These are phyloP conservation scores for Zea mays DNA, from an alignment of 176 grass and related monocot genomes.

Conservation along the genomic window Zm-B73-REFERENCE-NAM-5.0 NC_050105.1:103873001-103873500, in stretches of 20 bases:
- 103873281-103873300: not conserved
- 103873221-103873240: not conserved
- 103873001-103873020: not conserved
- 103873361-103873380: not conserved
- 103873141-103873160: not conserved
- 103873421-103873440: not conserved
- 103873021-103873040: not conserved
- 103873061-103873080: not conserved
- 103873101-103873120: not conserved
- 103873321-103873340: not conserved
- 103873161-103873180: not conserved
- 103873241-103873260: too few species aligned
- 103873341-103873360: not conserved
- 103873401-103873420: not conserved
- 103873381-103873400: not conserved
- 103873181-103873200: not conserved
- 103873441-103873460: not conserved
- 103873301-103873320: not conserved
- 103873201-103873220: not conserved
- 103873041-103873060: not conserved
- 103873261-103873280: not conserved
- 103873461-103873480: not conserved
- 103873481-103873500: slow-evolving; percentile 41
- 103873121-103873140: not conserved
- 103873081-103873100: not conserved